Evolutionary conservation across 208 protist species (phyloP).

Genomic region (Chromosphaera perkinsii): DNA sequence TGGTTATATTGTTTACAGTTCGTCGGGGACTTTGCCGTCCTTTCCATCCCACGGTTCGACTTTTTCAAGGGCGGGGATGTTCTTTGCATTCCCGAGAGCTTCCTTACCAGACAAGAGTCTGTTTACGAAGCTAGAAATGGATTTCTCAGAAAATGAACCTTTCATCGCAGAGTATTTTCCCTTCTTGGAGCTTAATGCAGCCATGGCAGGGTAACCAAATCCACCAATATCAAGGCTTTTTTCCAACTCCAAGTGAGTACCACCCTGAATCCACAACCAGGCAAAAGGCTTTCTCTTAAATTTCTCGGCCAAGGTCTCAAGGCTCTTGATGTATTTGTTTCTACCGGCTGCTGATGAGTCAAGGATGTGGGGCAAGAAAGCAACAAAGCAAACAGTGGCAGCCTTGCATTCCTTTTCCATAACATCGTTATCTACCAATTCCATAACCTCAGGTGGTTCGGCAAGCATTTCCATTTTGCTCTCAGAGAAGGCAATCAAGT

Average conservation of each 20-base stretch:
- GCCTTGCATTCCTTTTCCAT: constrained; percentile 3
- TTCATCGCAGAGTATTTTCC: background rate
- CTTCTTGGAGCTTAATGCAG: constrained; percentile 30
- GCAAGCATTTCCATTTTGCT: background rate
- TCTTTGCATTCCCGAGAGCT: background rate
- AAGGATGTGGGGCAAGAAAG: constrained; percentile 35
- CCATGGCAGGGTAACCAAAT: constrained; percentile 32
- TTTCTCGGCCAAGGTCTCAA: constrained; percentile 15
- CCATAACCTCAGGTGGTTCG: constrained; percentile 3
- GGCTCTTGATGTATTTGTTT: constrained; percentile 27
- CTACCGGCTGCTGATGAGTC: constrained; percentile 24
- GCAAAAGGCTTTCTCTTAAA: constrained; percentile 9
- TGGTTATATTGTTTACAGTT: background rate
- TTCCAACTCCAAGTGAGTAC: constrained; percentile 22
- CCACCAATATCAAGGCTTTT: constrained; percentile 19
- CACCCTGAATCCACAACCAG: constrained; percentile 20
- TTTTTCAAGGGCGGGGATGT: background rate
- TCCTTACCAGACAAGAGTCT: constrained; percentile 22
- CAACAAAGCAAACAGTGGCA: constrained; percentile 16
- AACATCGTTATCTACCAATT: background rate
- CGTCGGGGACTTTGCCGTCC: constrained; percentile 21
- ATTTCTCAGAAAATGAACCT: background rate
- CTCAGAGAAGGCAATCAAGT: too few relatives aligned
- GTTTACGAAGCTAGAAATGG: constrained; percentile 21
- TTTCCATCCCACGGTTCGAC: constrained; percentile 29